Evolutionary conservation across 169 alveolate genomes (phyloP).

Genomic region (Plasmodium coatneyi): DNA sequence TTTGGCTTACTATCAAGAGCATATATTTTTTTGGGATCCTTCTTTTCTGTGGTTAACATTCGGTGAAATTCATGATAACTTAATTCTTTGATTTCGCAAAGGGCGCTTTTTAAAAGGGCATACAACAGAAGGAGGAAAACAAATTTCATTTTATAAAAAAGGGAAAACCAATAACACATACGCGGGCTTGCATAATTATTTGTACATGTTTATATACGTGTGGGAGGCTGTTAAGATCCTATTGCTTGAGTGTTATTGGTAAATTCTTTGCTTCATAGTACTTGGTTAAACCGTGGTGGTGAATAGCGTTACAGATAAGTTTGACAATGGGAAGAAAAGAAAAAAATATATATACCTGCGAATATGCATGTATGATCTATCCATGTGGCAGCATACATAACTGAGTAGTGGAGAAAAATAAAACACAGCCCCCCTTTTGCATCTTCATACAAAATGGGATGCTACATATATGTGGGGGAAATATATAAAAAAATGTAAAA

Average conservation of each 20-base stretch:
- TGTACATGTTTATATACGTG: background rate
- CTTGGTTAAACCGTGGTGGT: background rate
- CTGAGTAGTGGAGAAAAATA: background rate
- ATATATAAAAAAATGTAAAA: background rate
- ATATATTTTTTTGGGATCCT: constrained; percentile 53
- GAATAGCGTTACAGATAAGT: background rate
- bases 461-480: background rate
- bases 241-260: background rate
- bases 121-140: constrained; percentile 18
- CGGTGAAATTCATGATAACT: constrained; percentile 47
- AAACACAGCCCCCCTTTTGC: background rate
- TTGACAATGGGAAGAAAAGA: background rate
- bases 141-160: constrained; percentile 34
- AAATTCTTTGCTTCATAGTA: background rate
- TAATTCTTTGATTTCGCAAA: constrained; percentile 51
- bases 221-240: background rate
- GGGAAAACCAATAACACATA: background rate
- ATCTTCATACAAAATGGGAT: background rate
- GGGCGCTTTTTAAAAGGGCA: constrained; percentile 23
- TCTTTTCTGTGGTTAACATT: constrained; percentile 57
- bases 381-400: background rate
- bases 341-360: background rate
- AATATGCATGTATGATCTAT: background rate
- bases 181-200: background rate
- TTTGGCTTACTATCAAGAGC: constrained; percentile 12